A percentile compares a stretch with the other conserved stretches of the same genome.
Evolutionary conservation across 495 filamentous ascomycete genomes (phyloP).

Genomic region (Trichoderma erinaceum): DNA sequence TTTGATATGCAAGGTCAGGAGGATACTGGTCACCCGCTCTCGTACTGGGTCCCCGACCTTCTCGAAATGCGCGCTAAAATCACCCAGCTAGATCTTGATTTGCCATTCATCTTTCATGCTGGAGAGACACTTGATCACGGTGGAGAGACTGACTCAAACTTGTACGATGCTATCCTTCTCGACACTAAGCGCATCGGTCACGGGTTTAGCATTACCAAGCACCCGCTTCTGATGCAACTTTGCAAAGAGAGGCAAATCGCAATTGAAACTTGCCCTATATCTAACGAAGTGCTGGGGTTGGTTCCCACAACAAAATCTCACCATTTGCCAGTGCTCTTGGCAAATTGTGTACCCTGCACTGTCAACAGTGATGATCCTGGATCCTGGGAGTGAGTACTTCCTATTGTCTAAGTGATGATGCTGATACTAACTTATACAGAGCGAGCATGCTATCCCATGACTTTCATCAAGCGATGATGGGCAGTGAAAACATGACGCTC

Average conservation of each 20-base stretch:
- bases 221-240: constrained; percentile 67
- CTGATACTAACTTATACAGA: constrained; percentile 28
- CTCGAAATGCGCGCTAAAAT: constrained; percentile 73
- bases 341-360: constrained; percentile 37
- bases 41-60: constrained; percentile 64
- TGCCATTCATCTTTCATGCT: constrained; percentile 85
- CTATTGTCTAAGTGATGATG: constrained; percentile 7
- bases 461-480: constrained; percentile 41
- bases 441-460: constrained; percentile 33
- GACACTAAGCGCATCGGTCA: constrained; percentile 79
- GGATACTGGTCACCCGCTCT: constrained; percentile 56
- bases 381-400: constrained; percentile 31
- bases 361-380: constrained; percentile 41
- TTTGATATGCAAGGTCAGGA: constrained; percentile 84
- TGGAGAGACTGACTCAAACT: constrained; percentile 59
- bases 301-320: constrained; percentile 33
- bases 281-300: constrained; percentile 58
- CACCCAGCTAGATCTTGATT: constrained; percentile 57
- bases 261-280: constrained; percentile 75
- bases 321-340: constrained; percentile 33
- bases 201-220: constrained; percentile 72
- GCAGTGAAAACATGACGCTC: constrained; percentile 34
- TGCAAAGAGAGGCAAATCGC: constrained; percentile 73
- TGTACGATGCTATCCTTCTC: constrained; percentile 75
- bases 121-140: constrained; percentile 62